Percentiles rank a stretch among this genome's conserved stretches.
Evolutionary conservation across 352 stramenopile genomes (phyloP).

Genomic region (Phytophthora pinifolia): DNA sequence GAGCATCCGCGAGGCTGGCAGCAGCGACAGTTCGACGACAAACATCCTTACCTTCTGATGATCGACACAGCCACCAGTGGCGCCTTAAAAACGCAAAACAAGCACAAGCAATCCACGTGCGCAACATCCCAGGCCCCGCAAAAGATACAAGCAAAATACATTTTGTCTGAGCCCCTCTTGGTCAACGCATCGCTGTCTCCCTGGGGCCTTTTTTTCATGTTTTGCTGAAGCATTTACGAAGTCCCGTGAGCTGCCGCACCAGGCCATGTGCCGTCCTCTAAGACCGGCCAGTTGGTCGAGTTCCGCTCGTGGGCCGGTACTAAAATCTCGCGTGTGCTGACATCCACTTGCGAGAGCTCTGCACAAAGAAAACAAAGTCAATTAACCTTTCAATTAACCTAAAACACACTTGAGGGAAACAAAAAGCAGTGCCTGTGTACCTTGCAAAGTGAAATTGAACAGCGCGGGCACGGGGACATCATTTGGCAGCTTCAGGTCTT

Average conservation of each 20-base stretch:
- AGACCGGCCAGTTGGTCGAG: slow-evolving; percentile 74
- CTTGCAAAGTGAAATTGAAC: slow-evolving; percentile 95
- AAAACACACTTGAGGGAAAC: too few species aligned
- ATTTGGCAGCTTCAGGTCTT: slow-evolving; percentile 83
- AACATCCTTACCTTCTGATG: slow-evolving; percentile 79
- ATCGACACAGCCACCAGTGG: slow-evolving; percentile 3
- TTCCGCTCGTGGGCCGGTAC: slow-evolving; percentile 72
- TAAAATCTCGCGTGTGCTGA: slow-evolving; percentile 74
- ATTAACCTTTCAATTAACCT: too few species aligned
- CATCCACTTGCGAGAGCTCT: slow-evolving; percentile 81
- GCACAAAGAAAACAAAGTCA: slow-evolving; percentile 6
- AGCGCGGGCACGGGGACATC: slow-evolving; percentile 79
- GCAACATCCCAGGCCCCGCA: slow-evolving; percentile 9
- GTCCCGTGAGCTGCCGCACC: slow-evolving; percentile 35
- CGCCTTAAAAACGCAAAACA: too few species aligned
- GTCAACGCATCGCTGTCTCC: slow-evolving; percentile 26
- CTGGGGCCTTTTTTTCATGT: slow-evolving; percentile 22
- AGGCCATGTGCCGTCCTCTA: slow-evolving; percentile 69
- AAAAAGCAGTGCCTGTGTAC: slow-evolving; percentile 28
- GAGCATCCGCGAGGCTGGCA: slow-evolving; percentile 17
- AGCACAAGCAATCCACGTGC: neutral
- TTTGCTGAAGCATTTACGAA: slow-evolving; percentile 40
- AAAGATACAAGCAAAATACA: slow-evolving; percentile 64
- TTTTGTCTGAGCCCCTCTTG: slow-evolving; percentile 34
- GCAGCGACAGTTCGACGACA: slow-evolving; percentile 20